Conservation (phyloP, 2,329 filamentous ascomycete genomes). For the Fusarium sp. region DNA sequence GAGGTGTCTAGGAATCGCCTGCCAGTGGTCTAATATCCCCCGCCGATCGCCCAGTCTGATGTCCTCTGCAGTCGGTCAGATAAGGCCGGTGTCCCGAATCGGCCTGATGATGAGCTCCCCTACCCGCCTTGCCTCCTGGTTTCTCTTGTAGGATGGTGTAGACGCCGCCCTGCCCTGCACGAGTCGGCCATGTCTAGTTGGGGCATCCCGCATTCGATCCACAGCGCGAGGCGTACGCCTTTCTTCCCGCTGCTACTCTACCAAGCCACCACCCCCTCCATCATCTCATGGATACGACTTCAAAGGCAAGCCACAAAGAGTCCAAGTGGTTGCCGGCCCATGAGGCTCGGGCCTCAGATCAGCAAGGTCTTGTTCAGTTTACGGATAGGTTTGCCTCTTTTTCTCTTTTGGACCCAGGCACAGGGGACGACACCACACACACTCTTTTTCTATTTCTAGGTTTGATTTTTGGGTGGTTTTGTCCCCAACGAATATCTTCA, state of each 20-base stretch:
- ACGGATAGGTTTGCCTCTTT: conserved; percentile 31
- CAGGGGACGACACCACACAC: conserved; percentile 21
- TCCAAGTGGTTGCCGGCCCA: conserved; percentile 29
- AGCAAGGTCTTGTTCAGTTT: conserved; percentile 35
- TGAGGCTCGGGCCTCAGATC: conserved; percentile 36
- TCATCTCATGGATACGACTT: conserved; percentile 3
- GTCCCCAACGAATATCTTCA: neutral
- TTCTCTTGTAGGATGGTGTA: conserved; percentile 14
- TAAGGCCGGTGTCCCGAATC: conserved; percentile 36
- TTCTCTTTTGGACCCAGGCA: conserved; percentile 22
- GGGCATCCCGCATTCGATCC: conserved; percentile 12
- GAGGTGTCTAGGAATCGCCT: conserved; percentile 27
- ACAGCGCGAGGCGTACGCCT: conserved; percentile 22
- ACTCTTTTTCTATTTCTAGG: conserved; percentile 4
- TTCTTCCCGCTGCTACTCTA: conserved; percentile 3
- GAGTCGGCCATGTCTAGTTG: conserved; percentile 6
- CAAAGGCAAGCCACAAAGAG: conserved; percentile 13
- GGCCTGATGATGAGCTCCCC: conserved; percentile 8
- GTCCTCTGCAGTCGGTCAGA: conserved; percentile 40
- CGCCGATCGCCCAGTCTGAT: conserved; percentile 36
- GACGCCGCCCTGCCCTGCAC: neutral
- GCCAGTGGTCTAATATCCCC: conserved; percentile 42
- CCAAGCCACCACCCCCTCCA: conserved; percentile 1
- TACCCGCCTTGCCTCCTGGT: conserved; percentile 3
- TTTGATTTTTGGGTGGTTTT: neutral